A percentile compares a stretch with the other conserved stretches of the same genome.
Conservation (phyloP, 345 rosid species). For the Geranium rotundifolium region DNA sequence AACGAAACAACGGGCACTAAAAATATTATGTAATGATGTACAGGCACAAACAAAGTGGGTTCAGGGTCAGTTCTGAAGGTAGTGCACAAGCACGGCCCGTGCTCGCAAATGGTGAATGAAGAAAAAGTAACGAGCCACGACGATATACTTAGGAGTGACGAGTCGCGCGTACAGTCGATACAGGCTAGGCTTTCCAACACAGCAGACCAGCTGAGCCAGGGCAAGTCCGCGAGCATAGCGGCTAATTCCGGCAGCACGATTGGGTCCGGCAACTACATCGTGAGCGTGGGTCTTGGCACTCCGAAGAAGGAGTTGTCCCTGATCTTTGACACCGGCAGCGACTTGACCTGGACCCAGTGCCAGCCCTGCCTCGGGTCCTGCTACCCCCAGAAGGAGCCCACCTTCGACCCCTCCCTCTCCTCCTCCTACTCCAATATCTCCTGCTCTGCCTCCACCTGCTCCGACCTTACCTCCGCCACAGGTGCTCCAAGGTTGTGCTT, state of each 20-base stretch:
- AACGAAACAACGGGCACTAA: too few species aligned
- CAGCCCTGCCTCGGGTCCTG: conserved; percentile 38
- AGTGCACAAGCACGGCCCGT: not conserved
- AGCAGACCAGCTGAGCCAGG: conserved; percentile 12
- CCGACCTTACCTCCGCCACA: conserved; percentile 35
- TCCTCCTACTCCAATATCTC: conserved; percentile 48
- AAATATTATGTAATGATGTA: too few species aligned
- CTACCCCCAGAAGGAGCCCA: conserved; percentile 42
- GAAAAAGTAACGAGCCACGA: not conserved
- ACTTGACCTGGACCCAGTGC: conserved; percentile 61
- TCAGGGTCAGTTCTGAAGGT: not conserved
- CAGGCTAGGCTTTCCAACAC: not conserved
- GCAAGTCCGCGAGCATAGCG: conserved; percentile 33
- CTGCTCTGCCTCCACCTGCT: conserved; percentile 35
- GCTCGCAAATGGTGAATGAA: not conserved
- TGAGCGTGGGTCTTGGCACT: conserved; percentile 46
- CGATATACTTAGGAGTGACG: not conserved
- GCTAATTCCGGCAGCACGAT: conserved; percentile 47
- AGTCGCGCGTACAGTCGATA: not conserved
- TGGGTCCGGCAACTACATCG: conserved; percentile 46
- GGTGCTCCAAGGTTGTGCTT: too few species aligned
- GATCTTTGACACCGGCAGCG: conserved; percentile 63
- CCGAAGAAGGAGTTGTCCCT: conserved; percentile 40
- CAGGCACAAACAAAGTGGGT: not conserved
- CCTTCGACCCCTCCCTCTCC: conserved; percentile 40